Evolutionary conservation across 768 basidiomycete species (phyloP), one percentile per base, ranked within the genome.

Genomic region (Collybia mongolica): DNA sequence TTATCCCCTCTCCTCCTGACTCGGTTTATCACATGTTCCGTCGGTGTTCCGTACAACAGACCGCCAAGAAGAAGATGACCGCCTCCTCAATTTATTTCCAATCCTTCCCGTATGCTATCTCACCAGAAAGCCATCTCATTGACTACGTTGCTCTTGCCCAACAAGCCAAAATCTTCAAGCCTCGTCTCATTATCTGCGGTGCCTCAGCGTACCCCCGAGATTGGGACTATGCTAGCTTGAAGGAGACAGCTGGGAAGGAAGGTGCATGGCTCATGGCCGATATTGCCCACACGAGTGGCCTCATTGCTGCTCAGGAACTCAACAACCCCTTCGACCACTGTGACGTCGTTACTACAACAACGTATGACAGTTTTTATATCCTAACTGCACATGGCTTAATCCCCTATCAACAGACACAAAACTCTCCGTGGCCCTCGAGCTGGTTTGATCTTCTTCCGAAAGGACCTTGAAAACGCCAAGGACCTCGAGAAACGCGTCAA

Each of bases 51-150:
- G 32, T 14, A 26, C n/a, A 15, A 36, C 60, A 92, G 90, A 96
- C 93, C 49, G 92, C 93, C 52, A 98, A 98, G 77, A 97, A 98
- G 80, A 98, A 99, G 74, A 98, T 99, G 86, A 98, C 97, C 28
- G 93, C 97, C 29, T 98, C 96, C 19, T 98, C 97, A 17, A 98
- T 99, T 75, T 98, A 98, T 79, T 99, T 98, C 88, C 95, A 98
- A 68, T 97, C 97, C 32, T 79, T 97, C 65, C 96, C 97, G 40
- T 99, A 98, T 61, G 84, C 80, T 42, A 85, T 95, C 51, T 81
- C 86, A 63, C 86, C 89, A 42, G 72, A 83, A 39, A 90, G 87
- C 48, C 88, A 97, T 65, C 79, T 96, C 57, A 83, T 99, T 59
- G 95, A 98, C 76, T 98, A 98, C 70, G 75, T 72, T 29, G 77